Conservation (phyloP, 2,329 filamentous ascomycete genomes). For the Penicillium sp. region DNA sequence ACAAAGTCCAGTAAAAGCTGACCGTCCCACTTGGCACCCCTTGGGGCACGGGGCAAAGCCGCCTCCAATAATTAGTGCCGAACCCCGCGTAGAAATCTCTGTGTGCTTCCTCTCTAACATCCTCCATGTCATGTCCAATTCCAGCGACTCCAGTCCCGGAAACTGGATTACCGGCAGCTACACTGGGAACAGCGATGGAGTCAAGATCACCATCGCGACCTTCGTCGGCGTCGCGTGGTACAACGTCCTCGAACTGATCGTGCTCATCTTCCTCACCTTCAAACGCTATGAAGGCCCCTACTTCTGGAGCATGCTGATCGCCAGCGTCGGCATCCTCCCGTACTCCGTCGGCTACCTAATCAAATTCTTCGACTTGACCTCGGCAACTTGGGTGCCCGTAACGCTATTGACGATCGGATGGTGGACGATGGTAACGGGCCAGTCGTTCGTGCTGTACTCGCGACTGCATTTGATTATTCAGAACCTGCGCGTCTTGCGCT, state of each 20-base stretch:
- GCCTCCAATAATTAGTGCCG: background rate
- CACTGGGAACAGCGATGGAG: slow-evolving; percentile 25
- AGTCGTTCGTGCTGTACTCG: slow-evolving; percentile 61
- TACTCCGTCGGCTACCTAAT: slow-evolving; percentile 37
- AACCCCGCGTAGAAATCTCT: slow-evolving; percentile 5
- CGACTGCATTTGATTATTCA: slow-evolving; percentile 59
- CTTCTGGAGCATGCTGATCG: slow-evolving; percentile 52
- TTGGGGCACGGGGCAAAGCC: slow-evolving; percentile 2
- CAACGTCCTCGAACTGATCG: slow-evolving; percentile 46
- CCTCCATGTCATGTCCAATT: slow-evolving; percentile 23
- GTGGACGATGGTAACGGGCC: slow-evolving; percentile 61
- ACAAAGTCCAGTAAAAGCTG: background rate
- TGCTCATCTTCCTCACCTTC: slow-evolving; percentile 52
- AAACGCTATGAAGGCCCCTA: slow-evolving; percentile 51
- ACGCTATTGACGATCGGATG: slow-evolving; percentile 53
- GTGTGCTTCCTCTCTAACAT: slow-evolving; percentile 4
- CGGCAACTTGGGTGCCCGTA: slow-evolving; percentile 28
- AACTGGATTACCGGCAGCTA: slow-evolving; percentile 33
- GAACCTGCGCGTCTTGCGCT: slow-evolving; percentile 48
- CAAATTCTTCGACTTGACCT: slow-evolving; percentile 29
- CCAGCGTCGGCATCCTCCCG: slow-evolving; percentile 48
- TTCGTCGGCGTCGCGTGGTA: slow-evolving; percentile 33
- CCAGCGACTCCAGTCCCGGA: slow-evolving; percentile 27
- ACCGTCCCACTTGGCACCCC: slow-evolving; percentile 11
- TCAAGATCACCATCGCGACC: slow-evolving; percentile 31